Evolutionary conservation across 1,139 yeast species (phyloP), one percentile per base, ranked within the genome.

Genomic region (Petasospora rhodanensis): DNA sequence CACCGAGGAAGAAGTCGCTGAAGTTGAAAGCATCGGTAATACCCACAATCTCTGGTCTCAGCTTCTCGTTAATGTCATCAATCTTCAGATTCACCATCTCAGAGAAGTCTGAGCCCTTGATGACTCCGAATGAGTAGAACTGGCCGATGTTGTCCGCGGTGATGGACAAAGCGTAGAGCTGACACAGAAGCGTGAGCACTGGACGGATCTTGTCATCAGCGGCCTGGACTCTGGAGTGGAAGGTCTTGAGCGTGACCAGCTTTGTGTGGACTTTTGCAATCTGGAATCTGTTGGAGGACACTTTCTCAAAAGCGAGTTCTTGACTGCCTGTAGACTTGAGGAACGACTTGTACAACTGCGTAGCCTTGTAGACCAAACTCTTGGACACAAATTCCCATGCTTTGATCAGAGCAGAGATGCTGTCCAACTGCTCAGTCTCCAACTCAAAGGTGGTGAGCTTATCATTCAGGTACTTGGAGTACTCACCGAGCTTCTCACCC

Each of bases 21-120:
- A 82, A 68, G 62, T 80, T 79, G 71, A 89, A 87, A 5, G 95
- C 73, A 61, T 89, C 97, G 13, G 95, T 82, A 47, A 83, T 68
- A 14, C 85, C 84, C 54, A 86, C 75, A 34, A 79, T 83, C 50
- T 82, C 79, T 24, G 77, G 76, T 58, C 96, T 73, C 41, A 79
- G 52, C 26, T 58, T 62, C n/a, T 52, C 48, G 43, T 70, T 64
- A 37, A 74, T 56, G 26, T 56, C 56, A 32, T 47, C 51, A 23
- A 47, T 46, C 37, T 40, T 43, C 26, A 37, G 37, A 28, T 43
- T 42, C 12, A 47, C 34, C n/a, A 32, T 17, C 17, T 48, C 49
- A 18, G 34, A 16, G 32, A 47, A 46, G 6, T 40, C 40, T 5
- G 45, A 26, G 2, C 45, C 49, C n/a, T 31, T 30, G 8, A 43